Conservation (phyloP, 495 filamentous ascomycete genomes). For the Saxophila tyrrhenica region DNA sequence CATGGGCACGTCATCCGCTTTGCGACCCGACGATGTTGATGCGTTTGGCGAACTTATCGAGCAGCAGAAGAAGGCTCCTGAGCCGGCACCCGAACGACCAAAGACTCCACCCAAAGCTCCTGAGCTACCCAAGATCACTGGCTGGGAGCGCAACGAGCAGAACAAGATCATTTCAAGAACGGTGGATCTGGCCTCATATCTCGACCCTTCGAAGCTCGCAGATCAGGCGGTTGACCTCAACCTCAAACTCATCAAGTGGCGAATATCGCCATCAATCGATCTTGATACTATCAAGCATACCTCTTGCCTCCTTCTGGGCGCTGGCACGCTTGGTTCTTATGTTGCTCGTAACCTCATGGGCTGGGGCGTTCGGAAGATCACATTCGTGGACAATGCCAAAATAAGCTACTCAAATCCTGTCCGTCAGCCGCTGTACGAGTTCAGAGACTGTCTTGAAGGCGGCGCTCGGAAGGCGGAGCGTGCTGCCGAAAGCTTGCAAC, state of each 20-base stretch:
- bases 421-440: slow-evolving; percentile 82
- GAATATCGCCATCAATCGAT: slow-evolving; percentile 77
- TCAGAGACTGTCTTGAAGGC: slow-evolving; percentile 76
- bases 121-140: slow-evolving; percentile 74
- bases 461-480: slow-evolving; percentile 72
- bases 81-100: slow-evolving; percentile 18
- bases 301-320: slow-evolving; percentile 86
- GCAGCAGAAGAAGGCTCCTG: slow-evolving; percentile 1
- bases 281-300: slow-evolving; percentile 83
- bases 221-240: slow-evolving; percentile 97
- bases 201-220: slow-evolving; percentile 77
- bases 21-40: slow-evolving; percentile 13
- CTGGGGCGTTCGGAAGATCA: slow-evolving; percentile 95
- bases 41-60: slow-evolving; percentile 13
- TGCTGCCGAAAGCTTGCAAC: slow-evolving; percentile 67
- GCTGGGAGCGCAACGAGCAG: slow-evolving; percentile 77
- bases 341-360: slow-evolving; percentile 84
- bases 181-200: slow-evolving; percentile 75
- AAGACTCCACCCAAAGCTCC: slow-evolving; percentile 18
- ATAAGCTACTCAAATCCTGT: slow-evolving; percentile 98
- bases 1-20: slow-evolving; percentile 4
- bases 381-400: slow-evolving; percentile 86
- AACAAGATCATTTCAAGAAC: slow-evolving; percentile 64
- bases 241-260: slow-evolving; percentile 97
- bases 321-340: slow-evolving; percentile 88